Conservation (phyloP, 305 asterid species). For the Solanum hybrid region DNA sequence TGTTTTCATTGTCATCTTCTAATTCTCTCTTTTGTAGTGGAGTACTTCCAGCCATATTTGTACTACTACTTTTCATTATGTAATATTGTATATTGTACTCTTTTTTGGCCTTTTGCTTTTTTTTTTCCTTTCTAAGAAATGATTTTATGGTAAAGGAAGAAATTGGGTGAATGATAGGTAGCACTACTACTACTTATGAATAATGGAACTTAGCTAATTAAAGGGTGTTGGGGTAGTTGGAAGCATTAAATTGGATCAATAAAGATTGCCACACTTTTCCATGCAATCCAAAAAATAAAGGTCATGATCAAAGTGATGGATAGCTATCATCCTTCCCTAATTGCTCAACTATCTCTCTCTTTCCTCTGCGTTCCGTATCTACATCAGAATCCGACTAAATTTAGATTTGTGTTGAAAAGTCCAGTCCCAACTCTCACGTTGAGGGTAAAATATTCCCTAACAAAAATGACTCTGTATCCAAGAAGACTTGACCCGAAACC, state of each 20-base stretch:
- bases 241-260: conserved; percentile 50
- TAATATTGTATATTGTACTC: background rate
- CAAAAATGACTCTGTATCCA: background rate
- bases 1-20: conserved; percentile 30
- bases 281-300: conserved; percentile 12
- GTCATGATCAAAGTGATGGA: background rate
- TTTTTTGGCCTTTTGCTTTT: background rate
- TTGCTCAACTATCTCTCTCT: background rate
- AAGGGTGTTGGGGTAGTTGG: conserved; percentile 22
- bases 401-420: no score
- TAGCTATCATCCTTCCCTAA: background rate
- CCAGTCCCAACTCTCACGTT: background rate
- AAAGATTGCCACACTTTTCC: conserved; percentile 46
- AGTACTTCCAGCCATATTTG: background rate
- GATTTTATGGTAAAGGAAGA: background rate
- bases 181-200: background rate
- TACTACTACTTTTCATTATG: background rate
- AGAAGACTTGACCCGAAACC: fast-evolving
- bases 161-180: background rate
- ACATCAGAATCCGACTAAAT: no score
- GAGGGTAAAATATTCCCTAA: background rate
- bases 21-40: conserved; percentile 3
- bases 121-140: background rate
- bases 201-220: conserved; percentile 10
- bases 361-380: background rate